Conservation (phyloP, 2,329 filamentous ascomycete genomes). For the Alternaria sp. region DNA sequence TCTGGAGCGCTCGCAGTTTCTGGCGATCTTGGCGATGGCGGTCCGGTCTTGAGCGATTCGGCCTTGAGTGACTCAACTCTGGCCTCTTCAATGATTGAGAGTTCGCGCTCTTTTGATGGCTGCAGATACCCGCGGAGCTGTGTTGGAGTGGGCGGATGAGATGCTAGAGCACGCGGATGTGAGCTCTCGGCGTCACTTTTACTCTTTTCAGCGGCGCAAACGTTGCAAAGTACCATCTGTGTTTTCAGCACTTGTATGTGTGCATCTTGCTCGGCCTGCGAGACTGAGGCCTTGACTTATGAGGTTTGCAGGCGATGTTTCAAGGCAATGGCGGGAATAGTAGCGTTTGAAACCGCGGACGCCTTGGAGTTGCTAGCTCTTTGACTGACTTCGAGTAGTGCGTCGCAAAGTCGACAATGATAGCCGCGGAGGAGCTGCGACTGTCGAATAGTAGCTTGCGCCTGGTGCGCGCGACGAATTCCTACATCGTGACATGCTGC, state of each 20-base stretch:
- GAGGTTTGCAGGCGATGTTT: conserved; percentile 1
- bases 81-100: not conserved
- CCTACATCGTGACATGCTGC: not conserved
- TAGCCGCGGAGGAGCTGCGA: not conserved
- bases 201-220: conserved; percentile 9
- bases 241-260: conserved; percentile 2
- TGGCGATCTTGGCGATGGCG: not conserved
- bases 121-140: not conserved
- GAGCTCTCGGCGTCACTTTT: not conserved
- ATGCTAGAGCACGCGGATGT: conserved; percentile 2
- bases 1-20: not conserved
- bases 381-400: not conserved
- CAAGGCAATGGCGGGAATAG: conserved; percentile 11
- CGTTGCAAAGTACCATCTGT: conserved; percentile 17
- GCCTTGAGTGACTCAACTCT: not conserved
- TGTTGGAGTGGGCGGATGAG: not conserved
- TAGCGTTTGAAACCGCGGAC: conserved; percentile 9
- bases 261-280: not conserved
- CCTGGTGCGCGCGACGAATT: not conserved
- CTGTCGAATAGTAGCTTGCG: not conserved
- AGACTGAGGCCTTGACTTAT: conserved; percentile 4
- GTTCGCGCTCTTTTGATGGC: not conserved
- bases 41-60: not conserved
- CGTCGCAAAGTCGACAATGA: not conserved
- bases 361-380: conserved; percentile 6